Evolutionary conservation across 352 stramenopile species (phyloP), one percentile per base, ranked within the genome.

Genomic region (Phytophthora sp.): DNA sequence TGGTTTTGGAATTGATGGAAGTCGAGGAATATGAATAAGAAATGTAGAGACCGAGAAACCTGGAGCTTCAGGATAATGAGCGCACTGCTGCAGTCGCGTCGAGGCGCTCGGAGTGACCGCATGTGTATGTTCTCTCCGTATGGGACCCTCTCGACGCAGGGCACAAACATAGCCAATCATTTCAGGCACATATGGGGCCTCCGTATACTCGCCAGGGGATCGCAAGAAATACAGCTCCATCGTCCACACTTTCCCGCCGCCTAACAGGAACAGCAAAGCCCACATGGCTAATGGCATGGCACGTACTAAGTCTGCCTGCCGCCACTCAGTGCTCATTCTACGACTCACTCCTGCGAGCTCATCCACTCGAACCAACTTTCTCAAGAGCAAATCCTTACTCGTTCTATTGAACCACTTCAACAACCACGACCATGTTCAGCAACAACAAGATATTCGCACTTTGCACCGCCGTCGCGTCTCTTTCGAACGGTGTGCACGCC

Each of bases 1-100:
- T 52, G 44, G 15, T 52, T 15, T 38, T 4, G 16, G 26, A 35
- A 23, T 52, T 52, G 44, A 52, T 52, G 44, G 44, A 31, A 52
- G 24, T 31, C 44, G 23, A 52, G 44, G 26, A 9, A 52, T 24
- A 18, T 24, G 44, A 16, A 52, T 38, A 52, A 52, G 44, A 52
- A 52, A 36, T 21, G 44, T 52, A 52, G 13, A 21, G 44, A 52
- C 15, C 16, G 16, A 36, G 23, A 27, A 35, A 21, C 15, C 12
- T 38, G 33, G n/a, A 4, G 12, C 9, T n/a, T 39, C 31, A 16
- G 31, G 31, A 36, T 36, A 36, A 36, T 12, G 31, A 36, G 31
- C 31, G 31, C 7, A 12, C n/a, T 39, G 12, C 33, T 39, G 13
- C 33, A n/a, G n/a, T n/a, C n/a, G n/a, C n/a, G n/a, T n/a, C n/a